These are phyloP conservation scores for Beverwykella pulmonaria DNA, from an alignment of 495 filamentous ascomycete genomes.

Conservation along the genomic window DNA sequence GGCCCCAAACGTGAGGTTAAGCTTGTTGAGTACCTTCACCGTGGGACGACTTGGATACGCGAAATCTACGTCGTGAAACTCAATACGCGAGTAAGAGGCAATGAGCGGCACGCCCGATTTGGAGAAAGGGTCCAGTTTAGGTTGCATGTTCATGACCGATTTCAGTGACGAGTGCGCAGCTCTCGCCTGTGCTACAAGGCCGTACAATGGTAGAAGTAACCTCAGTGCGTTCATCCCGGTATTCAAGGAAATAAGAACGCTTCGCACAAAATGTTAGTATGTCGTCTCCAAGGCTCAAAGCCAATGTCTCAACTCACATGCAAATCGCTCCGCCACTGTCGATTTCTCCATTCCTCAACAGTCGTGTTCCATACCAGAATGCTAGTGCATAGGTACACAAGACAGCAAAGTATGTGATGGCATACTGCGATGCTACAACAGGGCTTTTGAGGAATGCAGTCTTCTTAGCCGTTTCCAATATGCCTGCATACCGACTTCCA, in stretches of 20 bases:
- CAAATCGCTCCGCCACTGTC: background rate
- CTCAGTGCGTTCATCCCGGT: slow-evolving; percentile 8
- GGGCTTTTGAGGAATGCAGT: background rate
- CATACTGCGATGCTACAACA: background rate
- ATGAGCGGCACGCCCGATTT: slow-evolving; percentile 74
- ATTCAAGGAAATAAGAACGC: background rate
- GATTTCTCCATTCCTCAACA: background rate
- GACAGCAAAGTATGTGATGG: background rate
- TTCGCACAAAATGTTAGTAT: background rate
- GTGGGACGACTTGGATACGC: too few species aligned
- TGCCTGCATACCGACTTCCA: slow-evolving; percentile 74
- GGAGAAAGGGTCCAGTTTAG: slow-evolving; percentile 76
- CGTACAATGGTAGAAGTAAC: background rate
- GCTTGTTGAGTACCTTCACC: too few species aligned
- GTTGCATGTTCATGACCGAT: slow-evolving; percentile 43
- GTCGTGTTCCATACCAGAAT: slow-evolving; percentile 5
- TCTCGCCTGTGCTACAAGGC: slow-evolving; percentile 1
- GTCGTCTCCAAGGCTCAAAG: background rate
- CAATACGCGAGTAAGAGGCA: slow-evolving; percentile 70
- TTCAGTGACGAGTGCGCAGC: slow-evolving; percentile 5
- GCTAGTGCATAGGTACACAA: background rate
- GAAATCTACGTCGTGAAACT: too few species aligned
- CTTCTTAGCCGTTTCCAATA: slow-evolving; percentile 51
- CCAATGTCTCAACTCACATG: background rate
- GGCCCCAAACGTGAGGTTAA: too few species aligned